Conservation (phyloP, 495 filamentous ascomycete species). For the Apiosordaria backusii region DNA sequence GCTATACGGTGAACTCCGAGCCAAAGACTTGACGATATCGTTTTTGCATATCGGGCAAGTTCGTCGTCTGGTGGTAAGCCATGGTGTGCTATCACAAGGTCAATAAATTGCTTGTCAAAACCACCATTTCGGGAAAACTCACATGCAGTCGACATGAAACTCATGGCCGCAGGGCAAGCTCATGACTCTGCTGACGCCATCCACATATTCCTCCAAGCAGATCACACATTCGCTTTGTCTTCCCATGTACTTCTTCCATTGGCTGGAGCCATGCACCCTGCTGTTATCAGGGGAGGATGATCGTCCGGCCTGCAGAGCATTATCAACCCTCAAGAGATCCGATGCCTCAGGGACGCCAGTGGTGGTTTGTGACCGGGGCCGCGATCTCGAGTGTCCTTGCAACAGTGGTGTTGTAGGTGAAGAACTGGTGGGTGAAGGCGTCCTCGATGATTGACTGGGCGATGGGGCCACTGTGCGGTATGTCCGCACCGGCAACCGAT, state of each 20-base stretch:
- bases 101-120: slow-evolving; percentile 18
- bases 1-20: slow-evolving; percentile 34
- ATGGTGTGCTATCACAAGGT: slow-evolving; percentile 73
- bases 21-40: slow-evolving; percentile 73
- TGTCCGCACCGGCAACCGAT: slow-evolving; percentile 88
- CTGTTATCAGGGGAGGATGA: slow-evolving; percentile 48
- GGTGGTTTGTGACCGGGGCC: slow-evolving; percentile 64
- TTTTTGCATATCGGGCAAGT: slow-evolving; percentile 98
- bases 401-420: slow-evolving; percentile 77
- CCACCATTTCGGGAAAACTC: slow-evolving; percentile 44
- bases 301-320: slow-evolving; percentile 34
- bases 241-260: slow-evolving; percentile 81
- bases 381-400: slow-evolving; percentile 51
- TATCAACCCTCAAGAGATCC: slow-evolving; percentile 35
- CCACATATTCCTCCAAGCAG: slow-evolving; percentile 93
- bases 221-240: slow-evolving; percentile 95
- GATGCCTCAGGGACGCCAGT: slow-evolving; percentile 52
- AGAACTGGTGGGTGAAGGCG: slow-evolving; percentile 54
- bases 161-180: slow-evolving; percentile 97
- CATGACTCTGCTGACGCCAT: slow-evolving; percentile 94
- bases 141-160: slow-evolving; percentile 99
- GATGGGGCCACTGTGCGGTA: slow-evolving; percentile 74
- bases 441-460: slow-evolving; percentile 54
- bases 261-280: slow-evolving; percentile 42
- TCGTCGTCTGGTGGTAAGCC: slow-evolving; percentile 88